Evolutionary conservation across 805 yeast genomes (phyloP), one percentile per base, ranked within the genome.

Genomic region (Hanseniaspora guilliermondii): DNA sequence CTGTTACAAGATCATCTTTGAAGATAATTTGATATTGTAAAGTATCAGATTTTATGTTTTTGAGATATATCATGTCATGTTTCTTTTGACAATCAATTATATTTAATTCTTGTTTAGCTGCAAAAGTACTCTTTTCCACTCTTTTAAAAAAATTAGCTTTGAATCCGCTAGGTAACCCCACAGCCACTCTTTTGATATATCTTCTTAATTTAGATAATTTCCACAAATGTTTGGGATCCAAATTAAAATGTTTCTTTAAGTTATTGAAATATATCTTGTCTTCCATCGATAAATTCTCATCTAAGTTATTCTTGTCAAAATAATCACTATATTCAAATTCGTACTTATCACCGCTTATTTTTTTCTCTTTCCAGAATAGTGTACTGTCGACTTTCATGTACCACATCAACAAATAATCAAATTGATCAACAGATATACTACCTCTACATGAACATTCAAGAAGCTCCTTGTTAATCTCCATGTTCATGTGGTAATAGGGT

Each of bases 401-500:
- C 97, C 91, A 1, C 74, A 71, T 48, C 80, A 72, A 0, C 83
- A 75, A 53, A 81, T 63, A 49, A 78, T 82, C 62, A 78, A 87
- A 0, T 83, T 81, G 0, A 79, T 73, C 59, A 83, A 73, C 0
- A 87, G 70, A 2, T 88, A 62, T 0, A 95, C 89, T 44, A 75
- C 74, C 54, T 83, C 81, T 47, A 83, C 73, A 59, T 85, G 78
- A 4, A 85, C 79, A 56, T 81, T 78, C 42, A 41, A 91, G 66
- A 1, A 79, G 73, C 16, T 80, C 77, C 78, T 88, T 81, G 1
- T 75, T 68, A 59, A 86, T 80, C 40, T 76, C 82, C 1, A 89
- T 75, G 60, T 91, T 97, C 63, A 87, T 83, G 36, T 78, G 79
- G 62, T 93, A 76, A 62, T 76, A 87, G 0, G 87, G 83, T 57